Conservation (phyloP, 2,329 filamentous ascomycete species). For the Periconia macrospinosa region DNA sequence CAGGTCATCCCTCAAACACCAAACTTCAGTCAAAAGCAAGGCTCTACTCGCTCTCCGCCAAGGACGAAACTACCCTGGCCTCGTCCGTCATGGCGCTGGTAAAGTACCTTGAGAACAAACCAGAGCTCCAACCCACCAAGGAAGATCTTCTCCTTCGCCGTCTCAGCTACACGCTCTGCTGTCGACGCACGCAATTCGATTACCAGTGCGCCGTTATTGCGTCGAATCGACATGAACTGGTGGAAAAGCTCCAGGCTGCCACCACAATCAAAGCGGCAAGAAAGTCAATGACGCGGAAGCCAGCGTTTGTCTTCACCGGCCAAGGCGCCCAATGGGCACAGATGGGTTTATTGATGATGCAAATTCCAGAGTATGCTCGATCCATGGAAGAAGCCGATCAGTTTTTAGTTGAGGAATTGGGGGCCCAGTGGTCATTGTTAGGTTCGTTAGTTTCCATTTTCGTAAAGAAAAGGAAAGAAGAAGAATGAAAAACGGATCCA, state of each 20-base stretch:
- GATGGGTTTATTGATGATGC: not conserved
- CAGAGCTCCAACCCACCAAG: constrained; percentile 11
- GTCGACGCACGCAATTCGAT: constrained; percentile 22
- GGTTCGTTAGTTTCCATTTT: too few relatives aligned
- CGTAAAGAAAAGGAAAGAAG: too few relatives aligned
- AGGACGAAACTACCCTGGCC: constrained; percentile 18
- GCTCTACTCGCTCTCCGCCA: constrained; percentile 22
- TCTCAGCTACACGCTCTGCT: constrained; percentile 27
- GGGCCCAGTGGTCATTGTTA: too few relatives aligned
- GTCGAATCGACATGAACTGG: constrained; percentile 18
- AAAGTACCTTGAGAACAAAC: constrained; percentile 26
- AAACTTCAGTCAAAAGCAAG: constrained; percentile 10
- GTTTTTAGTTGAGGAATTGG: too few relatives aligned
- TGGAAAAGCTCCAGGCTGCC: constrained; percentile 8
- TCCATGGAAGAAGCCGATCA: too few relatives aligned
- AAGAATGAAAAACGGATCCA: too few relatives aligned
- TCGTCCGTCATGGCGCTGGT: constrained; percentile 23
- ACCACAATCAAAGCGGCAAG: not conserved
- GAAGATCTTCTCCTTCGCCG: constrained; percentile 23
- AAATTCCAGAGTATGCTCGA: too few relatives aligned
- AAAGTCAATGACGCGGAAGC: not conserved
- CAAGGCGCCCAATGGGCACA: constrained; percentile 35
- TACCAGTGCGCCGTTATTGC: constrained; percentile 16
- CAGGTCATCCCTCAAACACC: not conserved
- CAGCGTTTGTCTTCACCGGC: constrained; percentile 32